phyloP scores from a whole-genome alignment of 768 basidiomycete genomes.

The Terana coerulea region DNA sequence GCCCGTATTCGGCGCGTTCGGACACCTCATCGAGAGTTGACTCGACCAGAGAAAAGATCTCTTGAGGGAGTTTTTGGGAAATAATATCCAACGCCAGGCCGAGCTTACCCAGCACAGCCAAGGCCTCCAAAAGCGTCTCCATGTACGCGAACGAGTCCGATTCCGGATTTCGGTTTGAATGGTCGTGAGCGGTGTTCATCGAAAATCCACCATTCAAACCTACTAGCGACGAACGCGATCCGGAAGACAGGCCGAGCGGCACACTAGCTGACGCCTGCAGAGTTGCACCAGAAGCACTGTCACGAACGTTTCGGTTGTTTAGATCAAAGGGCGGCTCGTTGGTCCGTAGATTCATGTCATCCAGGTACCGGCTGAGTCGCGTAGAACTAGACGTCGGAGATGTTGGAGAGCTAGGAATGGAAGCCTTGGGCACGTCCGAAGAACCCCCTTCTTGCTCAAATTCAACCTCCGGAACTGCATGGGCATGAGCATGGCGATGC shows the following conservation, averaged over 20 bases:
- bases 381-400: constrained; percentile 39
- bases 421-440: constrained; percentile 26
- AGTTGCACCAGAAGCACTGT: constrained; percentile 18
- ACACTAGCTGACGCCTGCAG: constrained; percentile 14
- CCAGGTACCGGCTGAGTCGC: constrained; percentile 60
- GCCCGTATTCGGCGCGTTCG: constrained; percentile 81
- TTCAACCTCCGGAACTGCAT: constrained; percentile 61
- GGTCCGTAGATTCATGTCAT: constrained; percentile 60
- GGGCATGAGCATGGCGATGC: constrained; percentile 1
- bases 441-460: constrained; percentile 48
- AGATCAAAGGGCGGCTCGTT: constrained; percentile 77
- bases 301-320: constrained; percentile 36
- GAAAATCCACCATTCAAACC: too few species aligned
- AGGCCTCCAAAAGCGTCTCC: constrained; percentile 88
- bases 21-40: constrained; percentile 86
- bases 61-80: constrained; percentile 75
- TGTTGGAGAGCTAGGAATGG: constrained; percentile 37
- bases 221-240: constrained; percentile 20
- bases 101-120: constrained; percentile 86
- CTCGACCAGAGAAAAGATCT: constrained; percentile 84
- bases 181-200: constrained; percentile 18
- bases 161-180: constrained; percentile 65
- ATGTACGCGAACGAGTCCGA: constrained; percentile 91
- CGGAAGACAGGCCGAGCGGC: constrained; percentile 14
- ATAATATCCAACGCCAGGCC: constrained; percentile 81